These are phyloP conservation scores for Malbranchea cinnamomea DNA, from an alignment of 2,329 filamentous ascomycete genomes.

Conservation along the genomic window DNA sequence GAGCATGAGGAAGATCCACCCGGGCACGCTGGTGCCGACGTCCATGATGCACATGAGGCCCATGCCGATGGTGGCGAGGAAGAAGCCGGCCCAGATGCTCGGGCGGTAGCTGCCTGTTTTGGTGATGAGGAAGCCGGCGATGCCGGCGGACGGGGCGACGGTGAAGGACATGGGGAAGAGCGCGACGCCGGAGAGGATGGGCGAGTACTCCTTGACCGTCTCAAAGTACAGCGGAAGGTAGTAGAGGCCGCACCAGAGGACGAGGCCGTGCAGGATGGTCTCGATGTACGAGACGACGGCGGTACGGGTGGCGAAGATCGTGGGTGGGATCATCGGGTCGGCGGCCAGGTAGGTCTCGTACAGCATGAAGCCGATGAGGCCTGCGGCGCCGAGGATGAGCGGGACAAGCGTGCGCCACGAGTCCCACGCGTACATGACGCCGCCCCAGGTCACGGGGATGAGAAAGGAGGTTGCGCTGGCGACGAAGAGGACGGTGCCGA, in stretches of 20 bases:
- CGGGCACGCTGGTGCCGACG: conserved; percentile 32
- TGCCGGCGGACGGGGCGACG: conserved; percentile 45
- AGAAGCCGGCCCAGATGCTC: conserved; percentile 48
- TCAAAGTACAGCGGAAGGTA: conserved; percentile 34
- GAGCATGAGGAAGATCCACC: conserved; percentile 48
- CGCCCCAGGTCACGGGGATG: conserved; percentile 50
- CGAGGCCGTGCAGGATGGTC: conserved; percentile 41
- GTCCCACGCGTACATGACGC: conserved; percentile 49
- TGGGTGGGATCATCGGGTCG: conserved; percentile 36
- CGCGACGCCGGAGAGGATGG: conserved; percentile 41
- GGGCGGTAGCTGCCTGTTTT: conserved; percentile 45
- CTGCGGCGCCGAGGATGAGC: conserved; percentile 38
- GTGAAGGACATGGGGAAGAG: conserved; percentile 47
- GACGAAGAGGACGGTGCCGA: conserved; percentile 47
- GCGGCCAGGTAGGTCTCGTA: conserved; percentile 39
- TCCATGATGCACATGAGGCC: conserved; percentile 31
- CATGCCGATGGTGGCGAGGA: conserved; percentile 40
- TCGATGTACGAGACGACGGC: conserved; percentile 36
- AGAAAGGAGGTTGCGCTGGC: conserved; percentile 43
- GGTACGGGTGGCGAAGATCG: conserved; percentile 32
- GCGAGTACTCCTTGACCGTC: conserved; percentile 37
- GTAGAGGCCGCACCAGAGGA: conserved; percentile 38
- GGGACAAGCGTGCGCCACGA: conserved; percentile 49
- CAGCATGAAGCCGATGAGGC: conserved; percentile 37
- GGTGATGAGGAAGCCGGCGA: conserved; percentile 34